Base-by-base conservation (phyloP, 208 protist species). In the Leishmania turanica region DNA sequence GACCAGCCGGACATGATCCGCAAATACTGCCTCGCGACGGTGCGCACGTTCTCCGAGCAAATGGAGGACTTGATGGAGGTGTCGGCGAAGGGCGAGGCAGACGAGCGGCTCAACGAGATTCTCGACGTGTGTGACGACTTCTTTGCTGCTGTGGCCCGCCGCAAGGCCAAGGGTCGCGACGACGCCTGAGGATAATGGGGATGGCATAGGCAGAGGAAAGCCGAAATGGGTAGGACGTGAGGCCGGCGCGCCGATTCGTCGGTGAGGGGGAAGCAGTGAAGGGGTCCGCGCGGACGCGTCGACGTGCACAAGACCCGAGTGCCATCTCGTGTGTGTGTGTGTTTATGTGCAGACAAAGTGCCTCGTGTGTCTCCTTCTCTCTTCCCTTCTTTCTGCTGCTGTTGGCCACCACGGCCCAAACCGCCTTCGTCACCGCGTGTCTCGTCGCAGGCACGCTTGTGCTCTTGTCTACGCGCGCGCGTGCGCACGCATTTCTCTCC, bases 91-190 rank as follows among this genome's bases (percentile, higher is more conserved):
- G 91, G 94, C 34, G 92, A 95, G 45, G 79, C 83, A 2, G 94
- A 96, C 78, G 94, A 97, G 70, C 90, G 86, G 11, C 84, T 97
- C n/a, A 94, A 95, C 82, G 92, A 91, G n/a, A 92, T 97, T 72
- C 84, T 97, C 17, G 92, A 95, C 78, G 93, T 93, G 45, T 96
- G 92, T 66, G 92, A 97, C 62, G 92, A 96, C 62, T 97, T 97
- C 78, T 73, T 97, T 37, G 89, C 94, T 15, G 85, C 78, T 54
- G 72, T 95, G 75, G 76, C 51, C 24, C 75, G 65, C 49, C 84
- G 81, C 56, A 83, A 40, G 68, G 79, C 47, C 31, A 31, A 62
- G n/a, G 71, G 62, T 8, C 3, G 24, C 7, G 76, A 49, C 64
- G 62, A 71, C 51, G 27, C 31, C 45, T 78, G 75, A 78, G 21